Base-by-base conservation (phyloP, 305 asterid species). In the Rubia occidens region DNA sequence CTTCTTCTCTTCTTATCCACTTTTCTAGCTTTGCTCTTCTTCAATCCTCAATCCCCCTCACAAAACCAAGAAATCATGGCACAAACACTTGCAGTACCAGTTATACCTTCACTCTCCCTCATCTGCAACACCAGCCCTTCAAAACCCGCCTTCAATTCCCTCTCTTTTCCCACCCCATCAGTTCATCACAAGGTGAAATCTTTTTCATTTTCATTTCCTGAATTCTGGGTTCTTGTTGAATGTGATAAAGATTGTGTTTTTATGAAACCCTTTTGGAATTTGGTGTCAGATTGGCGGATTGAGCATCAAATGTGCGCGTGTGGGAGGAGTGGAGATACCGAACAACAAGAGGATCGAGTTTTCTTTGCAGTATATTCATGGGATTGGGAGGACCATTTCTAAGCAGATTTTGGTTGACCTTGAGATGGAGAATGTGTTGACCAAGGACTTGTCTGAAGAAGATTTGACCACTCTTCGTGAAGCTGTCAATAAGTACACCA, bases 291-390 rank as follows among this genome's bases (percentile, higher is more conserved):
- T 84, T 80, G 97, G 95, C 66, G 88, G 95, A 51, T 74, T 93
- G 83, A 84, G 80, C 74, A 82, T 93, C 68, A 90, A 70, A 77
- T 93, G 95, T 75, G 98, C 92, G 65, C 98, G 98, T 85, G 97
- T 93, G 65, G 98, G 98, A 68, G 98, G 96, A 45, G 97, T 94
- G 49, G 98, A 94, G 83, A 85, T 94, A 29, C 98, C 97, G 32
- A 94, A 94, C 88, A 90, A 82, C 92, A 94, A 90, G 81, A 82
- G 98, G 64, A 82, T 94, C 42, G 95, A 90, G 82, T 94, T 85
- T 60, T 84, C 98, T 5, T 42, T 94, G 86, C 98, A 86, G 87
- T 90, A 90, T 82, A 83, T 94, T 71, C 98, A 94, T 81, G 97
- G 98, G 55, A 87, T 90, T 70, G 97, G 98, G 72, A 95, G 98